Evolutionary conservation across 139 green algal genomes (phyloP).

Genomic region (Chlorokybus atmophyticus): DNA sequence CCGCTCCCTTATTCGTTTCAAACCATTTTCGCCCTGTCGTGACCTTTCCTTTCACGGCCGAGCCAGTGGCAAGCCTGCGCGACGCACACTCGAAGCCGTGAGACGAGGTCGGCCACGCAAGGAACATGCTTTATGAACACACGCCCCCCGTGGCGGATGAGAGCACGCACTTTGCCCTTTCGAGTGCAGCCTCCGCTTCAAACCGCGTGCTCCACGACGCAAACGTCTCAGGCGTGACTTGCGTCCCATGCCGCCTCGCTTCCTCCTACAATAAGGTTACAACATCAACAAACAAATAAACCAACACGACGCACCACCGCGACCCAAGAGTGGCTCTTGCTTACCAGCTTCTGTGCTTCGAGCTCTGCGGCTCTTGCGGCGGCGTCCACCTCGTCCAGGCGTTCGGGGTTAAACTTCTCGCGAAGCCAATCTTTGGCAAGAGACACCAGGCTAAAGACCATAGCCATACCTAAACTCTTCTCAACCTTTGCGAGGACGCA

Average conservation of each 20-base stretch:
- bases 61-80: background rate
- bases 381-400: background rate
- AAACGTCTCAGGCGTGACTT: conserved; percentile 18
- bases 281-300: no score
- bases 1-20: conserved; percentile 1
- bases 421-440: conserved; percentile 8
- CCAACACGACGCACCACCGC: no score
- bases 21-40: conserved; percentile 19
- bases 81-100: no score
- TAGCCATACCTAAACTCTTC: conserved; percentile 3
- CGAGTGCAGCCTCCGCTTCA: conserved; percentile 6
- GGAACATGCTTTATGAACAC: no score
- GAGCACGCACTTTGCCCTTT: background rate
- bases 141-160: no score
- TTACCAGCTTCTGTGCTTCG: no score
- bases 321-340: no score
- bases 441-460: conserved; percentile 4
- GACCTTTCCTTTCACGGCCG: background rate
- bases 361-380: background rate
- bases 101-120: no score
- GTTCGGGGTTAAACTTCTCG: conserved; percentile 5
- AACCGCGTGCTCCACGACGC: conserved; percentile 9
- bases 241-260: conserved; percentile 2
- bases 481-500: background rate
- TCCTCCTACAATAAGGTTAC: conserved; percentile 11